Base-by-base conservation (phyloP, 345 rosid species). In the Lepidium aucheri region DNA sequence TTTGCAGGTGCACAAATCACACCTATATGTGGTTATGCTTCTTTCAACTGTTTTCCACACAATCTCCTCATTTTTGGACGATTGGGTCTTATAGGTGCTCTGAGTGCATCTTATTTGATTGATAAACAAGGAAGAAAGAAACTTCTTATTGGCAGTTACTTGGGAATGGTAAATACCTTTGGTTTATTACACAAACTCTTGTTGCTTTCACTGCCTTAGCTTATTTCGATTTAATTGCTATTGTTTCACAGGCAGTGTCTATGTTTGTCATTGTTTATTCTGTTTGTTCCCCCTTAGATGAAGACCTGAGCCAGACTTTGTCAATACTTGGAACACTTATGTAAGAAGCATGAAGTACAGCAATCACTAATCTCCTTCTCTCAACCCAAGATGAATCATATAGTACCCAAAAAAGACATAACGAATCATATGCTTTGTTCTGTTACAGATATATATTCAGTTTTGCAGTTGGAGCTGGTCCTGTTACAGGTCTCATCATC, bases 401-500 rank as follows among this genome's bases (percentile, higher is more conserved):
- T 1, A 16, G 44, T 32, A 52, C 55, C 49, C 12, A 12, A 18
- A 14, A 3, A 41, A 30, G 13, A 33, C 53, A 33, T 39, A 26
- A 65, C 22, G 34, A 6, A 35, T 35, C 43, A 59, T 28, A n/a
- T 36, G n/a, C 8, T 52, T 50, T 51, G 50, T 64, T 15, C 10
- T 47, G 18, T 46, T 38, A 14, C 54, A 89, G 91, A 79, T 87
- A 85, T 74, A 84, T 87, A 18, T 87, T 86, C 58, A 60, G 80
- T 53, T 87, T 86, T 76, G 86, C 94, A 6, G 26, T 78, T 70
- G 94, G 94, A 72, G 81, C 96, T 57, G 96, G 91, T 43, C 94
- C 96, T 26, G 89, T 82, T 34, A 85, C 91, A 13, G 89, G 86
- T 74, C 76, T 89, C 28, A 81, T 87, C 56, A 87, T 87, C 63